Percentiles rank a stretch among this genome's conserved stretches.
Conservation (phyloP, 1,284 basidiomycete genomes). For the Naganishia liquefaciens region DNA sequence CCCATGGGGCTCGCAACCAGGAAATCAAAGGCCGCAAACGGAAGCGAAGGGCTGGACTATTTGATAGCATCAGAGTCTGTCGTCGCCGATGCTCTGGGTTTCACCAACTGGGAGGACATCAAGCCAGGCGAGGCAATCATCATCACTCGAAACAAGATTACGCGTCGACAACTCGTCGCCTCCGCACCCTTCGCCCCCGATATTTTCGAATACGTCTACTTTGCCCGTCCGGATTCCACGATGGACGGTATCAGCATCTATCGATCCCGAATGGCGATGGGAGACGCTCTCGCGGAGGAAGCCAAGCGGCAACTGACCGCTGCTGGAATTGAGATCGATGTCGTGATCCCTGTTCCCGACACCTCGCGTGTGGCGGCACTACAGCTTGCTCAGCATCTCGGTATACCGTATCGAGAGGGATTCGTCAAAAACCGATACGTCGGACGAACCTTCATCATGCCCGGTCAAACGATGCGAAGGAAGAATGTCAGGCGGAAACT, state of each 20-base stretch:
- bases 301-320: constrained; percentile 72
- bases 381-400: constrained; percentile 87
- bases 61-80: constrained; percentile 94
- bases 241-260: constrained; percentile 98
- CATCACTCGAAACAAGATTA: constrained; percentile 76
- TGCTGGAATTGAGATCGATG: constrained; percentile 75
- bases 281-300: constrained; percentile 88
- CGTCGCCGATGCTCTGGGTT: constrained; percentile 90
- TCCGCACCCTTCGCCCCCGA: constrained; percentile 87
- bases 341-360: constrained; percentile 98
- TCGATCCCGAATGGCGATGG: constrained; percentile 98
- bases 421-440: constrained; percentile 99
- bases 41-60: constrained; percentile 71
- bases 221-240: constrained; percentile 96
- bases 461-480: constrained; percentile 89
- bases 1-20: constrained; percentile 82
- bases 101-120: constrained; percentile 89
- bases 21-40: constrained; percentile 52
- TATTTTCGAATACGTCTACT: constrained; percentile 99
- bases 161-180: constrained; percentile 69
- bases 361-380: constrained; percentile 94
- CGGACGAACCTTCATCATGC: constrained; percentile 99
- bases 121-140: constrained; percentile 95
- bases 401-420: constrained; percentile 93
- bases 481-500: constrained; percentile 96